These are phyloP conservation scores for Teratosphaeriaceae sp. DNA, from an alignment of 2,329 filamentous ascomycete species.

Conservation along the genomic window DNA sequence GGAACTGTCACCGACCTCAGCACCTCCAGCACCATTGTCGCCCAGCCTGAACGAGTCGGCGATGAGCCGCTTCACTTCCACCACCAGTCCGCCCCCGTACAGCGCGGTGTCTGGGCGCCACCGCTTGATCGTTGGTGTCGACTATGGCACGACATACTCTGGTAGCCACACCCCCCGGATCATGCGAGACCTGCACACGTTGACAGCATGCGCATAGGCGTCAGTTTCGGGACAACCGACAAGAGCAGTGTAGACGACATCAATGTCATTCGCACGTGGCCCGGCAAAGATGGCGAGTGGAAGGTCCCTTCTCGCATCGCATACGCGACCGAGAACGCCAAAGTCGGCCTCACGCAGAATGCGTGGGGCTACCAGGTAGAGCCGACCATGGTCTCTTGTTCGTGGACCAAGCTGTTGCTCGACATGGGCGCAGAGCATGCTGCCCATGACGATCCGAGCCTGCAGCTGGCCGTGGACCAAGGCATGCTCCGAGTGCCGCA, in stretches of 20 bases:
- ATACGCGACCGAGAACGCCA: conserved; percentile 11
- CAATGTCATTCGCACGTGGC: conserved; percentile 12
- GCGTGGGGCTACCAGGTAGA: conserved; percentile 9
- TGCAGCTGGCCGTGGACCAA: conserved; percentile 10
- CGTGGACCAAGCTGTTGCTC: conserved; percentile 14
- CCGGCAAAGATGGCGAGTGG: conserved; percentile 10
- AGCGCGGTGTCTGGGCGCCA: conserved; percentile 5
- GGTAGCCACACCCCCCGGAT: neutral
- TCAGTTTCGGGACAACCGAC: conserved; percentile 14
- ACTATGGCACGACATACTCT: conserved; percentile 10
- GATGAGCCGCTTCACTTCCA: neutral
- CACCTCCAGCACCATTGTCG: too few relatives aligned
- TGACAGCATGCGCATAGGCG: conserved; percentile 7
- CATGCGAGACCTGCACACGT: neutral
- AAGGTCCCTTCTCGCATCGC: conserved; percentile 13
- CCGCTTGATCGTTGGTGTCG: conserved; percentile 11
- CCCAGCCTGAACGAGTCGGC: neutral
- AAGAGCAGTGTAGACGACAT: conserved; percentile 13
- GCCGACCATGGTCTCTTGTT: conserved; percentile 9
- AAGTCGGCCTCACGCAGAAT: neutral
- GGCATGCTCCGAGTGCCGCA: conserved; percentile 10
- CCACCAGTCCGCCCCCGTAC: neutral
- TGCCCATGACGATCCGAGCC: conserved; percentile 9
- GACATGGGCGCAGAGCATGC: conserved; percentile 5
- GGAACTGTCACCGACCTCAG: too few relatives aligned